Evolutionary conservation across 768 basidiomycete genomes (phyloP), one percentile per base, ranked within the genome.

Genomic region (Pulveroboletus sp.): DNA sequence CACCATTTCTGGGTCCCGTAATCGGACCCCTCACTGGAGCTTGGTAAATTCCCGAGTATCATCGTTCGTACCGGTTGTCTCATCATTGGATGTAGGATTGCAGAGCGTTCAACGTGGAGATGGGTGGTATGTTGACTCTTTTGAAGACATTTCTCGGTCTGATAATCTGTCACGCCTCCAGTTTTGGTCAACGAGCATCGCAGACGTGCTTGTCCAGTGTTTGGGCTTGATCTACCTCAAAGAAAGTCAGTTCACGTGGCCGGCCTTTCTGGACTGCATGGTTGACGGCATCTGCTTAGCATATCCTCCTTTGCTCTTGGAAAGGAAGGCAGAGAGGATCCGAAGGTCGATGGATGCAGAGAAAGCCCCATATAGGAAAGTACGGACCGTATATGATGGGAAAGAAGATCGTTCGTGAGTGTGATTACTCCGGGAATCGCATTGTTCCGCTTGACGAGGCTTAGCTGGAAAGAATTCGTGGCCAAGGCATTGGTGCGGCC

Each of bases 121-220:
- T 87, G 84, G 85, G 83, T 86, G 28, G 80, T 79, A 63, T 37
- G 79, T 72, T 5, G 33, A 11, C 3, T 39, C 18, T 4, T 21
- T 21, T 37, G 2, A 0, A 15, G 3, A 6, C 10, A 0, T 39
- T 14, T 11, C 17, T 33, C 18, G 7, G 10, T 26, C 14, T 3
- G 6, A 46, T 46, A 21, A 40, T 3, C 3, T 38, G 3, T 27
- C 39, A 15, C 10, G 3, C 32, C 12, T 40, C 36, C 55, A 81
- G 76, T 89, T 87, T 62, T 85, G 84, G 79, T 77, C 83, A 0
- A 82, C 82, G 4, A 78, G 72, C 30, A 82, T 86, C 33, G 71
- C 76, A 0, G 81, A 79, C 51, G 80, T 69, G 0, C 52, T 62
- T 27, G 63, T 89, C 31, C 85, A 87, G 58, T 41, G 76, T 0